Conservation (phyloP, 768 basidiomycete genomes). For the Leucocoprinus leucothites region DNA sequence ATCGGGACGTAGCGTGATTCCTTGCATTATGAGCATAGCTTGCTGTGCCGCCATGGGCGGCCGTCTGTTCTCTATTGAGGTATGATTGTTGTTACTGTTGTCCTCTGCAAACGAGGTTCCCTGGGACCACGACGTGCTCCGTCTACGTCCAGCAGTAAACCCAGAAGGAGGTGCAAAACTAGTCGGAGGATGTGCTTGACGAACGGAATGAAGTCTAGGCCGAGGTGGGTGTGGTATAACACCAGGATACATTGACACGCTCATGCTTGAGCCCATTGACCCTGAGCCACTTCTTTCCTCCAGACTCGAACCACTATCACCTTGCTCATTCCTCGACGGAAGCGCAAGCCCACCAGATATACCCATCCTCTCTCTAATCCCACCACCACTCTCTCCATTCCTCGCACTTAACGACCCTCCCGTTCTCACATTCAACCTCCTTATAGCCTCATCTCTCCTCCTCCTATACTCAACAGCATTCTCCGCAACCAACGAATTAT, state of each 20-base stretch:
- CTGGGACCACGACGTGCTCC: slow-evolving; percentile 8
- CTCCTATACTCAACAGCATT: slow-evolving; percentile 7
- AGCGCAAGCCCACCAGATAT: slow-evolving; percentile 1
- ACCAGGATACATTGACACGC: slow-evolving; percentile 4
- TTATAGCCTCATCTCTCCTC: slow-evolving; percentile 5
- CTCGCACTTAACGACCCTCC: neutral
- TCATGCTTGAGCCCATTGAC: neutral
- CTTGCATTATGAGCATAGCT: neutral
- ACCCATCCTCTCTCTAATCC: neutral
- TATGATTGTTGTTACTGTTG: neutral
- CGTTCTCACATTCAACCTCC: neutral
- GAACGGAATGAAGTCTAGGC: slow-evolving; percentile 3
- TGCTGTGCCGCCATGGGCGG: neutral
- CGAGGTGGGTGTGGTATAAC: slow-evolving; percentile 5
- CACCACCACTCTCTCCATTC: neutral
- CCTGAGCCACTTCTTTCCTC: neutral
- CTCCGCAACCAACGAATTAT: slow-evolving; percentile 10
- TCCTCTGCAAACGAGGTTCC: neutral
- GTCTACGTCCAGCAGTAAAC: neutral
- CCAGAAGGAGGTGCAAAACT: neutral
- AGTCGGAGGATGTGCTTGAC: neutral
- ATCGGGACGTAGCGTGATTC: neutral
- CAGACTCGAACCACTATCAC: neutral
- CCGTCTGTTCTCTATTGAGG: neutral
- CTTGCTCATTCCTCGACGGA: neutral